Evolutionary conservation across 257 asterid species (phyloP).

Genomic region (Nicotiana tabacum): DNA sequence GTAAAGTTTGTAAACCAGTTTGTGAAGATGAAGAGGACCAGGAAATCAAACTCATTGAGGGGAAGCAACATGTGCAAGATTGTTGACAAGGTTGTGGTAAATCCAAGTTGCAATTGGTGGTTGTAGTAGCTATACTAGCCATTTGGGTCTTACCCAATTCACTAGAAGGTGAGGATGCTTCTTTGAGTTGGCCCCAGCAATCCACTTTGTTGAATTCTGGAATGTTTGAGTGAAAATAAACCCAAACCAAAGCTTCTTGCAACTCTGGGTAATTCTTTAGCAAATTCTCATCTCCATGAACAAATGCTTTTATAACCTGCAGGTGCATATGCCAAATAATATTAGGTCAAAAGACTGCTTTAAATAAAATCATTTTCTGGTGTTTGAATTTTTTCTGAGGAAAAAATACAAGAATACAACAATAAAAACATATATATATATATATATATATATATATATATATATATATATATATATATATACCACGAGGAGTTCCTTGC

Average conservation of each 20-base stretch:
- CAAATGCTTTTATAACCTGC: conserved; percentile 87
- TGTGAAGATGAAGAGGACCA: conserved; percentile 24
- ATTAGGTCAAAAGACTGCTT: too few species aligned
- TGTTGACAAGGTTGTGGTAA: conserved; percentile 50
- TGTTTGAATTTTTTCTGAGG: too few species aligned
- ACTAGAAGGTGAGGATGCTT: conserved; percentile 27
- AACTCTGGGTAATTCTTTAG: conserved; percentile 66
- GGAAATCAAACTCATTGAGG: conserved; percentile 54
- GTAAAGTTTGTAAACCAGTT: not conserved
- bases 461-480: too few species aligned
- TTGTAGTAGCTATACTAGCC: not conserved
- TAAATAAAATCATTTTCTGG: too few species aligned
- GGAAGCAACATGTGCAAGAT: conserved; percentile 68
- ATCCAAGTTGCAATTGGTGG: conserved; percentile 5
- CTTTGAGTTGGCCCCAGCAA: conserved; percentile 89
- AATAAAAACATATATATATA: too few species aligned
- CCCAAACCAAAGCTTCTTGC: conserved; percentile 74
- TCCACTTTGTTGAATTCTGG: conserved; percentile 80
- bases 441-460: too few species aligned
- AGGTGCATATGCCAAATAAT: not conserved
- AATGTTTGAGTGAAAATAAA: conserved; percentile 79
- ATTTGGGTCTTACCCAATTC: not conserved
- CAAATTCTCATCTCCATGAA: conserved; percentile 61
- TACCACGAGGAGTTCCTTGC: conserved; percentile 92
- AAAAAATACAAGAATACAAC: too few species aligned